Percentiles rank a stretch among this genome's conserved stretches.
Conservation (phyloP, 768 basidiomycete genomes). For the Russula vinacea region DNA sequence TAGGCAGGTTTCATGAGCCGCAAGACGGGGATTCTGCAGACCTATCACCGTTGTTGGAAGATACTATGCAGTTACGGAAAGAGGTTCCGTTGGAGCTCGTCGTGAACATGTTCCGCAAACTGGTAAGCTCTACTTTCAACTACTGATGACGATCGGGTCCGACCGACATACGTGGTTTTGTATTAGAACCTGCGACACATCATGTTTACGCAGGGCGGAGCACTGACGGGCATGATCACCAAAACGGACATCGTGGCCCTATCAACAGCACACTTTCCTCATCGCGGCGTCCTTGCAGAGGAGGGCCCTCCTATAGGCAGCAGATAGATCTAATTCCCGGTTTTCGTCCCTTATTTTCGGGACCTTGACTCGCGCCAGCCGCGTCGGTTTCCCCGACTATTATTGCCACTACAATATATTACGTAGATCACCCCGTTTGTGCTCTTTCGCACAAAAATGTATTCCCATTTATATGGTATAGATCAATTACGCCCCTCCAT, state of each 20-base stretch:
- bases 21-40: slow-evolving; percentile 27
- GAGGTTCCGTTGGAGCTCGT: slow-evolving; percentile 70
- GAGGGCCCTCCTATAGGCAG: neutral
- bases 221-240: slow-evolving; percentile 62
- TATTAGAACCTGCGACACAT: slow-evolving; percentile 64
- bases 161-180: neutral
- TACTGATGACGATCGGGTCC: neutral
- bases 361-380: neutral
- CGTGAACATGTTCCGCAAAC: slow-evolving; percentile 70
- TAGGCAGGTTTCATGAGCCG: slow-evolving; percentile 9
- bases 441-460: too few species aligned
- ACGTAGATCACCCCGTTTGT: too few species aligned
- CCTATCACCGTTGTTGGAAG: slow-evolving; percentile 40
- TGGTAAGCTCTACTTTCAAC: slow-evolving; percentile 41
- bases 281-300: slow-evolving; percentile 39
- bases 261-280: slow-evolving; percentile 55
- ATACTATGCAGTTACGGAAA: slow-evolving; percentile 59
- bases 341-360: neutral
- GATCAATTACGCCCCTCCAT: too few species aligned
- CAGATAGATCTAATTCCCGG: neutral
- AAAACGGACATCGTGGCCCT: slow-evolving; percentile 63
- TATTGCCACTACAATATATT: too few species aligned
- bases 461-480: too few species aligned
- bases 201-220: slow-evolving; percentile 59
- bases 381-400: too few species aligned